Base-by-base conservation (phyloP, 139 green algal species). In the Axilococcus clingmanii region DNA sequence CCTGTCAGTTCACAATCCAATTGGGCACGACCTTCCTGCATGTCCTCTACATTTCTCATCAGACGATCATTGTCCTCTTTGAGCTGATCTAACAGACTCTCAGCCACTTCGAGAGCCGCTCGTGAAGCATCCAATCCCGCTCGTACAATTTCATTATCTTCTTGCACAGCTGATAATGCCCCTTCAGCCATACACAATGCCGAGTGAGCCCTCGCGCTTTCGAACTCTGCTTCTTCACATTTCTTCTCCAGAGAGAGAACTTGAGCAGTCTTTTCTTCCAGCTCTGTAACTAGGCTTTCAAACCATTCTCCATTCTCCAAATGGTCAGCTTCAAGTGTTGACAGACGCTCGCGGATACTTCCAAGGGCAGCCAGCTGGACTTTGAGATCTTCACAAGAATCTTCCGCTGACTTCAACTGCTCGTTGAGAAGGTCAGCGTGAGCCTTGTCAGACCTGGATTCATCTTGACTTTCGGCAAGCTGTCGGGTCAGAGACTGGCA, bases 231-330 rank as follows among this genome's bases (percentile, higher is more conserved):
- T 17, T 42, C 36, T 17, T 42, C 36, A 17, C n/a, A n/a, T n/a
- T n/a, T n/a, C n/a, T n/a, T n/a, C n/a, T n/a, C n/a, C n/a, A n/a
- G n/a, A n/a, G n/a, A n/a, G n/a, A n/a, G n/a, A n/a, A n/a, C n/a
- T n/a, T n/a, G n/a, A n/a, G n/a, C n/a, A n/a, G n/a, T n/a, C n/a
- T n/a, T n/a, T n/a, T n/a, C 48, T 17, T 8, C 17, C 11, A 68
- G 33, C 40, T 68, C 47, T 3, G 37, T 31, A 16, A 30, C 56
- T 16, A 68, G 30, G 2, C 31, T 44, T n/a, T 68, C 59, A 52
- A 51, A 68, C 49, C 59, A 68, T 38, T 50, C 48, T 7, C 23
- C 28, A 14, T 31, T 28, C 38, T 15, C 49, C 24, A 57, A 40
- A 11, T 52, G 59, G 48, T 68, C 59, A 1, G 31, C 48, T 12